These are phyloP conservation scores for Mortierella sp. DNA, from an alignment of 371 early-diverging fungal genomes.

Conservation along the genomic window DNA sequence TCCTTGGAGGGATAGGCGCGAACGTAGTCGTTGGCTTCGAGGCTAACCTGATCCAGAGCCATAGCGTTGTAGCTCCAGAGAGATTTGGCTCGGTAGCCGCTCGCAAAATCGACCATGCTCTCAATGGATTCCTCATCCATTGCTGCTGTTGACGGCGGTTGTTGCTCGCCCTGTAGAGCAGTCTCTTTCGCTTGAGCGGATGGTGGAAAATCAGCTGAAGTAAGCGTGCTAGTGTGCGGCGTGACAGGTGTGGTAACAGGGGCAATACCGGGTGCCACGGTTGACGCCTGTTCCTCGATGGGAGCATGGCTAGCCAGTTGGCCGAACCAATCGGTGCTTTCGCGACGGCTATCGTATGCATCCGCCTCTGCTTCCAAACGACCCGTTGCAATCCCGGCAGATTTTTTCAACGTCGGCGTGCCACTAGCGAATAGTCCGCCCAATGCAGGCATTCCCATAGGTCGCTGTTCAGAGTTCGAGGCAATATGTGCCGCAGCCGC, in stretches of 20 bases:
- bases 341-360: constrained; percentile 39
- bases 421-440: constrained; percentile 75
- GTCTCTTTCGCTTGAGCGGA: neutral
- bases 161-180: neutral
- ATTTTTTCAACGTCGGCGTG: constrained; percentile 71
- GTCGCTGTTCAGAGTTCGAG: constrained; percentile 27
- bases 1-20: constrained; percentile 29
- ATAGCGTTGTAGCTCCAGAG: constrained; percentile 43
- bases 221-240: no score
- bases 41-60: constrained; percentile 36
- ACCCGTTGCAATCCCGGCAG: constrained; percentile 9
- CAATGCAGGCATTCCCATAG: constrained; percentile 53
- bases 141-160: constrained; percentile 1
- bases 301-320: constrained; percentile 51
- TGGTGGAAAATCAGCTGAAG: no score
- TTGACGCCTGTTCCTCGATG: constrained; percentile 8
- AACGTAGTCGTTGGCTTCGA: constrained; percentile 33
- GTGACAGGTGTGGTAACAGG: neutral
- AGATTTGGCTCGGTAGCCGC: constrained; percentile 32
- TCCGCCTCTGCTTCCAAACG: constrained; percentile 10
- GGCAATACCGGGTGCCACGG: neutral
- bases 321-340: constrained; percentile 56
- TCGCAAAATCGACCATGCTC: constrained; percentile 36
- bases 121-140: constrained; percentile 25
- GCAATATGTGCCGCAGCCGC: constrained; percentile 19